Percentiles rank a stretch among this genome's conserved stretches.
phyloP scores from a whole-genome alignment of 1,284 basidiomycete genomes.

The Trichosporon sp. region DNA sequence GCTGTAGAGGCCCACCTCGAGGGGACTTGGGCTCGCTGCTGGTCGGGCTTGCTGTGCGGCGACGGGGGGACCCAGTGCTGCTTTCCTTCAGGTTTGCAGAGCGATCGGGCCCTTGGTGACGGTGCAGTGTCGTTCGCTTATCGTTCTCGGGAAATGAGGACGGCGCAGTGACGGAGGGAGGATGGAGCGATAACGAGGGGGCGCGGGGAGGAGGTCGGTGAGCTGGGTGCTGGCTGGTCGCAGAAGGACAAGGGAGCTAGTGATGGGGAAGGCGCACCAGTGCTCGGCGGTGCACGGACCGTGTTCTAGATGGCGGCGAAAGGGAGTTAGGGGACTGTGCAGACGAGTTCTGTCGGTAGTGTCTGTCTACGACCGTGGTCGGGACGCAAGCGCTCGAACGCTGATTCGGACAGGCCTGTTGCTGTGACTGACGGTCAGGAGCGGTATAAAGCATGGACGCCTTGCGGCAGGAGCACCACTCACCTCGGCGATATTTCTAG shows the following conservation, averaged over 20 bases:
- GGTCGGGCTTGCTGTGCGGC: neutral
- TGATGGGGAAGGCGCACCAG: neutral
- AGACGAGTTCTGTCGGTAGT: neutral
- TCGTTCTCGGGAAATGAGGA: neutral
- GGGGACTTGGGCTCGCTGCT: neutral
- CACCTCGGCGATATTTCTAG: neutral
- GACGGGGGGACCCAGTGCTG: neutral
- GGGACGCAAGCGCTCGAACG: neutral
- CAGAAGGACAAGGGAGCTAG: neutral
- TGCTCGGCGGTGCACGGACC: constrained; percentile 3
- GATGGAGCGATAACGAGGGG: neutral
- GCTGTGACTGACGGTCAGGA: neutral
- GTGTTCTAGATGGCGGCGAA: neutral
- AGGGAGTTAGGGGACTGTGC: neutral
- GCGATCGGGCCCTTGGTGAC: neutral
- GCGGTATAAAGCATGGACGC: neutral
- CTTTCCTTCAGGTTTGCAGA: neutral
- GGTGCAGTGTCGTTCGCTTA: neutral
- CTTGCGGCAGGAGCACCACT: neutral
- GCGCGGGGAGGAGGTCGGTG: neutral
- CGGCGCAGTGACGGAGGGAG: neutral
- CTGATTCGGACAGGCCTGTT: neutral
- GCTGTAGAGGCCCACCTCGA: neutral
- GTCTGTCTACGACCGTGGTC: neutral
- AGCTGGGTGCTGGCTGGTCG: neutral